Evolutionary conservation across 805 yeast genomes (phyloP).

Genomic region (Pichia thaimueangensis): DNA sequence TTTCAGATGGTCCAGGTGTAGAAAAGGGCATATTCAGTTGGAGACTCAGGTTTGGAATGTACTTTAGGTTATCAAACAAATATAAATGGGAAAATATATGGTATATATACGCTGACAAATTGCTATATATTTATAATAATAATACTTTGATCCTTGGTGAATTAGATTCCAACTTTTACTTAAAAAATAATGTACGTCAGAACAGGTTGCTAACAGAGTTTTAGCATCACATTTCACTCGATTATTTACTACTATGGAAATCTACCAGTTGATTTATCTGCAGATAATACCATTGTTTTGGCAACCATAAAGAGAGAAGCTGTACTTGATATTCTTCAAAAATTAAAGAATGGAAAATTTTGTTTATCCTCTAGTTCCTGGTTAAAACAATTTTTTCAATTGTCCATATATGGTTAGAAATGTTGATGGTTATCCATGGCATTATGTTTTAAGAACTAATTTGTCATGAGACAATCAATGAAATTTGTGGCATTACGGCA

Average conservation of each 20-base stretch:
- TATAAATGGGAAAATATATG: neutral
- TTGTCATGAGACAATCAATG: conserved; percentile 1
- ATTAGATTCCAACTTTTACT: neutral
- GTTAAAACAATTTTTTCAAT: conserved; percentile 1
- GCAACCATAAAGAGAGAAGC: neutral
- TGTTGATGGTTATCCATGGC: conserved; percentile 2
- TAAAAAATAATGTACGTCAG: neutral
- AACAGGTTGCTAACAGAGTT: neutral
- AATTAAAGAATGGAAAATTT: conserved; percentile 3
- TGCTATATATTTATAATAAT: neutral
- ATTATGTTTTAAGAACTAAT: conserved; percentile 3
- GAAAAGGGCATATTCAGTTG: conserved; percentile 5
- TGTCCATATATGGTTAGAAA: neutral
- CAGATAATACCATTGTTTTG: neutral
- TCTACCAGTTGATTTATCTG: neutral
- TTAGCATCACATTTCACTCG: conserved; percentile 1
- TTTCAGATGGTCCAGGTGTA: conserved; percentile 8
- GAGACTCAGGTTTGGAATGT: conserved; percentile 5
- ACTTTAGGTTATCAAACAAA: neutral
- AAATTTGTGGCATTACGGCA: conserved; percentile 6
- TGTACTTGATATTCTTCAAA: neutral
- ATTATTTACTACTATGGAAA: neutral
- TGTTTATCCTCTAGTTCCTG: conserved; percentile 1
- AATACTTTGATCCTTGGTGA: neutral
- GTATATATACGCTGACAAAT: neutral